phyloP scores from a whole-genome alignment of 257 asterid genomes.

The Eustoma russellianum region DNA sequence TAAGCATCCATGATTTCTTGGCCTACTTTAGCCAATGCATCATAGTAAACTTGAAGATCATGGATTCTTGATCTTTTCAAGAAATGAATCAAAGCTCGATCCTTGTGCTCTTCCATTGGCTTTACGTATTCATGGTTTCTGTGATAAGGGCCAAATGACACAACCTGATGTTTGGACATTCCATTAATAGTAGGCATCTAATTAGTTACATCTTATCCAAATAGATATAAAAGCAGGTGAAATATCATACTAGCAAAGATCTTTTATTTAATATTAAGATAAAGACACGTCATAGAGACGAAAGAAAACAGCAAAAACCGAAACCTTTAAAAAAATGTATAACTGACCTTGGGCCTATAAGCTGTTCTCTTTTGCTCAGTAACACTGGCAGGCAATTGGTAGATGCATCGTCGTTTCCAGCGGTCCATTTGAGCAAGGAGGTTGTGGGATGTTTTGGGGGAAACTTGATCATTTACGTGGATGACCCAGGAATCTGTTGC shows the following conservation, averaged over 20 bases:
- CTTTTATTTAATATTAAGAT: too few species aligned
- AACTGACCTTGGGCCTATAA: conserved; percentile 20
- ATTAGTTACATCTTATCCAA: neutral
- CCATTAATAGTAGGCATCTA: neutral
- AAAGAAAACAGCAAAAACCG: too few species aligned
- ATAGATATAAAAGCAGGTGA: too few species aligned
- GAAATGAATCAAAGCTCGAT: conserved; percentile 35
- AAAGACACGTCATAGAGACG: too few species aligned
- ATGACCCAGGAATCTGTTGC: too few species aligned
- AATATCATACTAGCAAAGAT: too few species aligned
- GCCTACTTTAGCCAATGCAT: conserved; percentile 13
- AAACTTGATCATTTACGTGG: too few species aligned
- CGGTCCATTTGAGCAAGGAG: conserved; percentile 4
- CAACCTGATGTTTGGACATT: conserved; percentile 12
- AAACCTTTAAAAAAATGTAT: too few species aligned
- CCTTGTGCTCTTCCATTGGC: conserved; percentile 45
- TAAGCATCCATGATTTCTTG: neutral
- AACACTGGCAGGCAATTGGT: conserved; percentile 22
- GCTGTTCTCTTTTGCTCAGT: conserved; percentile 15
- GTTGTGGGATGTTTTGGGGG: too few species aligned
- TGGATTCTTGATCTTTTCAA: conserved; percentile 22
- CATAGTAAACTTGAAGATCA: conserved; percentile 9
- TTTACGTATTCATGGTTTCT: conserved; percentile 5
- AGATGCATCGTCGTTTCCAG: conserved; percentile 38
- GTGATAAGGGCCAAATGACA: conserved; percentile 46